A percentile compares a stretch with the other conserved stretches of the same genome.
These are phyloP conservation scores for Pichia sp. DNA, from an alignment of 1,139 yeast genomes.

Conservation along the genomic window DNA sequence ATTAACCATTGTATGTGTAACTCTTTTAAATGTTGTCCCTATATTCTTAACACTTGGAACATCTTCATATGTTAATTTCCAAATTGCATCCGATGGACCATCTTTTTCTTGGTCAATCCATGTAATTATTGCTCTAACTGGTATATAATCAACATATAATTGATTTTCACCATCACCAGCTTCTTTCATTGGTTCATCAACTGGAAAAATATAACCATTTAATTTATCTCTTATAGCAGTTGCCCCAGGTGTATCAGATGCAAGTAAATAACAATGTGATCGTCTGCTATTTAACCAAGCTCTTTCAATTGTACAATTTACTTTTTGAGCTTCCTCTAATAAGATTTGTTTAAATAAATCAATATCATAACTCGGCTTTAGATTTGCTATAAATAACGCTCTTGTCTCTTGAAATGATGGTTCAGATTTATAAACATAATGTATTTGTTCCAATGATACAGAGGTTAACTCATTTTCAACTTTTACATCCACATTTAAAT, in stretches of 20 bases:
- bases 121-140: conserved; percentile 40
- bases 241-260: conserved; percentile 38
- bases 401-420: conserved; percentile 34
- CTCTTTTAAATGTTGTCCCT: conserved; percentile 29
- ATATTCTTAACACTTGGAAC: conserved; percentile 30
- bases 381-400: conserved; percentile 40
- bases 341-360: conserved; percentile 35
- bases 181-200: conserved; percentile 24
- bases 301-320: conserved; percentile 33
- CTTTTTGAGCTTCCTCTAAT: conserved; percentile 28
- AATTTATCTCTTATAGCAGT: conserved; percentile 31
- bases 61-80: conserved; percentile 36
- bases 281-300: conserved; percentile 41
- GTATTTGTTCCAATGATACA: not conserved
- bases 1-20: conserved; percentile 38
- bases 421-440: not conserved
- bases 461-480: too few relatives aligned
- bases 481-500: too few relatives aligned
- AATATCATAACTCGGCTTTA: conserved; percentile 37
- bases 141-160: conserved; percentile 39
- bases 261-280: conserved; percentile 40
- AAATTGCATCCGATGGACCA: conserved; percentile 40
- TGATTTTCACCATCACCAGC: conserved; percentile 25
- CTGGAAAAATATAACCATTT: conserved; percentile 34
- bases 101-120: conserved; percentile 44